Base-by-base conservation (phyloP, 208 protist genomes). In the Leishmania aethiopica region DNA sequence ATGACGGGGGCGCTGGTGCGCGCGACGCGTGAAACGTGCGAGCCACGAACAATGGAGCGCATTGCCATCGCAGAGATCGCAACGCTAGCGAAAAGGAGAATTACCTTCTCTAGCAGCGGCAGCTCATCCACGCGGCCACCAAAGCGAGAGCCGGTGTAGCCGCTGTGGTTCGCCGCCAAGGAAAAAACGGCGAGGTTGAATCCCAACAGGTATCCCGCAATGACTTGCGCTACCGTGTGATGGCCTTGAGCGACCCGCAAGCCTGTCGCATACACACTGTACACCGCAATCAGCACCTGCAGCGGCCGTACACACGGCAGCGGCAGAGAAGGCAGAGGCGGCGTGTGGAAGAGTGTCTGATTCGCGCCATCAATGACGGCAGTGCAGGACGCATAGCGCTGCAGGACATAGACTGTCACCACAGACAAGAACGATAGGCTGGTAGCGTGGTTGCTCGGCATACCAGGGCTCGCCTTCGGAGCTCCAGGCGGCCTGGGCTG, bases 401-500 rank as follows among this genome's bases (percentile, higher is more conserved):
- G 80, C 71, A 93, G 42, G 11, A 79, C 88, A 19, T 79, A 75
- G 10, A 83, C 82, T 3, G 84, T 82, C 40, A 69, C 76, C 13
- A 91, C 62, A 22, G 74, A 77, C 25, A 94, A 76, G 49, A 91
- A 94, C 28, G 89, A 82, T 19, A 94, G 84, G 37, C 78, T 77
- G 0, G 89, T 92, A 49, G 91, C 91, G 72, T 94, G 91, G 78
- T 92, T 94, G 89, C 91, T 94, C 49, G 91, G 91, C 91, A 94
- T 94, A 47, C 91, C 91, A 0, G 91, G 89, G 57, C 85, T 92
- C 71, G 81, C 62, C 82, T 94, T 92, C 45, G 53, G 81, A 5
- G 91, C 88, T 6, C 91, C 91, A 1, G 45, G 37, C 42, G 91
- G 91, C 10, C 91, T 88, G 32, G 86, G 73, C 51, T 92, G 91